Conservation (phyloP, 2,329 filamentous ascomycete genomes). For the Arthrinium puccinioides region DNA sequence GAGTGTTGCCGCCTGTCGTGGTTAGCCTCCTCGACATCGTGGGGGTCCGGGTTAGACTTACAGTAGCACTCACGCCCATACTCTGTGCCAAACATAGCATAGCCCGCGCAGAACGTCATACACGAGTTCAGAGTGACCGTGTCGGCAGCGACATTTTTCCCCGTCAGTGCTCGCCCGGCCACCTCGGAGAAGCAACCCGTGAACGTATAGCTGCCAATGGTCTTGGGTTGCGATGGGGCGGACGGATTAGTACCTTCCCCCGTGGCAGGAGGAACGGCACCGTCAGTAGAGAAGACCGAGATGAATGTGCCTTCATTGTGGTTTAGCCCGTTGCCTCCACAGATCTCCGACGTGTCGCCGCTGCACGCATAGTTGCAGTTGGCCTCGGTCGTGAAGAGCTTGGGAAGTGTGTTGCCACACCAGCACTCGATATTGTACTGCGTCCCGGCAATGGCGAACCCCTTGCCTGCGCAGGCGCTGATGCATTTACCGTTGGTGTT, state of each 20-base stretch:
- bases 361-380: slow-evolving; percentile 46
- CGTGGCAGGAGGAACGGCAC: slow-evolving; percentile 12
- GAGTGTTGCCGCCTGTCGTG: slow-evolving; percentile 1
- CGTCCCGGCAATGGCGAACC: slow-evolving; percentile 37
- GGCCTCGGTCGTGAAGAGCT: slow-evolving; percentile 30
- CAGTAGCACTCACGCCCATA: slow-evolving; percentile 7
- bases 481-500: slow-evolving; percentile 40
- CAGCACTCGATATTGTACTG: slow-evolving; percentile 47
- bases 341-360: slow-evolving; percentile 41
- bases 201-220: slow-evolving; percentile 4
- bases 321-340: slow-evolving; percentile 41
- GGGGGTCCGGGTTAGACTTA: too few species aligned
- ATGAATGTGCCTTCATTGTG: slow-evolving; percentile 32
- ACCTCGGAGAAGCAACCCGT: slow-evolving; percentile 4
- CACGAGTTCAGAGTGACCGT: slow-evolving; percentile 19
- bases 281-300: slow-evolving; percentile 36
- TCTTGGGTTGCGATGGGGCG: slow-evolving; percentile 5
- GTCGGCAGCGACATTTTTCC: slow-evolving; percentile 30
- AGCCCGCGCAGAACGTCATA: slow-evolving; percentile 4
- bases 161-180: slow-evolving; percentile 3
- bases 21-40: too few species aligned
- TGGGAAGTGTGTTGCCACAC: slow-evolving; percentile 42
- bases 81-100: slow-evolving; percentile 7
- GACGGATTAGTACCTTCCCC: slow-evolving; percentile 2
- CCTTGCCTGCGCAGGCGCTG: slow-evolving; percentile 27